Conservation (phyloP, 2,329 filamentous ascomycete species). For the Pseudogymnoascus sp. region DNA sequence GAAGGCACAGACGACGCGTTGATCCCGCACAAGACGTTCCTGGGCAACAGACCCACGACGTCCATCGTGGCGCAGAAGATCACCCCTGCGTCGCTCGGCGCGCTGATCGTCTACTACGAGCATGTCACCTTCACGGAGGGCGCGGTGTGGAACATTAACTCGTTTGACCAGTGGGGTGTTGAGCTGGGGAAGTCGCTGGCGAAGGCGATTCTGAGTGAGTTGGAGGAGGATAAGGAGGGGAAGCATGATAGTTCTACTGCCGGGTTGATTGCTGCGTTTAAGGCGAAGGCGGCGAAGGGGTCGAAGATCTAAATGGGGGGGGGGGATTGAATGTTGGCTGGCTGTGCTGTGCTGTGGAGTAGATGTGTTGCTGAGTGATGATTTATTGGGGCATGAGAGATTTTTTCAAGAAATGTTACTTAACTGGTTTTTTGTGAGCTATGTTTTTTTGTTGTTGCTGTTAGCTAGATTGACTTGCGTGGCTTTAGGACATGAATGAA, state of each 20-base stretch:
- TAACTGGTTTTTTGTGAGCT: not conserved
- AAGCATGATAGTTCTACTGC: constrained; percentile 83
- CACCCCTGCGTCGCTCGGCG: constrained; percentile 86
- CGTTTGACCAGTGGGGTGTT: constrained; percentile 99
- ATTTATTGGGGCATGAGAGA: not conserved
- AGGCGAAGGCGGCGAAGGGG: constrained; percentile 45
- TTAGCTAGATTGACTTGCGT: not conserved
- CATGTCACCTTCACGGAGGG: constrained; percentile 97
- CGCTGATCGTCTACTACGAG: constrained; percentile 97
- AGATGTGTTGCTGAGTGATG: not conserved
- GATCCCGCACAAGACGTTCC: constrained; percentile 97
- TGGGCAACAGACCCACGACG: constrained; percentile 94
- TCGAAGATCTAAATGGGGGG: not conserved
- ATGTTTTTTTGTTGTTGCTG: not conserved
- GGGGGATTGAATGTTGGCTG: not conserved
- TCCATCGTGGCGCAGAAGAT: constrained; percentile 88
- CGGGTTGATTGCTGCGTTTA: constrained; percentile 85
- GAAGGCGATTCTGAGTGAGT: constrained; percentile 81
- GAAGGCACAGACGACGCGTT: constrained; percentile 68
- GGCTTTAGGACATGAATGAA: not conserved
- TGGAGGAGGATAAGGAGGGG: constrained; percentile 66
- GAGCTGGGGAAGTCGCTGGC: constrained; percentile 94
- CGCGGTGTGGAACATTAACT: constrained; percentile 98
- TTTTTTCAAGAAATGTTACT: not conserved
- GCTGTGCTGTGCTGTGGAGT: not conserved